A percentile compares a stretch with the other conserved stretches of the same genome.
Conservation (phyloP, 306 rosid genomes). For the Styphnolobium japonicum region DNA sequence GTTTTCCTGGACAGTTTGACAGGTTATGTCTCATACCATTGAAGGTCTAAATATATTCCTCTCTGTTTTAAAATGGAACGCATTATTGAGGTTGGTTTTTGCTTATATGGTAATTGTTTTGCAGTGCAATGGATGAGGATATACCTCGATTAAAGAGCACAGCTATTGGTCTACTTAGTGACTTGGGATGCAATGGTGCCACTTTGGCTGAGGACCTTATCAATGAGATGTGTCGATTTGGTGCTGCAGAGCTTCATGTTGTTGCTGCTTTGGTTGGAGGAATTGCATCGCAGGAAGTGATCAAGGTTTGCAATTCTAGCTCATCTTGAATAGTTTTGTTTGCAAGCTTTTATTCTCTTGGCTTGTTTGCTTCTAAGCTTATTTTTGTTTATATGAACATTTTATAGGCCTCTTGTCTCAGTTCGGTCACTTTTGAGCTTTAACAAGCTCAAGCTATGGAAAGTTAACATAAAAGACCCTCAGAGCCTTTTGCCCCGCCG, state of each 20-base stretch:
- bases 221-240: conserved; percentile 96
- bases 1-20: conserved; percentile 91
- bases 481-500: not conserved
- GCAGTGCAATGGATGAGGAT: conserved; percentile 92
- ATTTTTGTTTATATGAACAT: not conserved
- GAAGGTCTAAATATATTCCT: not conserved
- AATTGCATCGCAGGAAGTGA: conserved; percentile 93
- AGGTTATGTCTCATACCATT: conserved; percentile 48
- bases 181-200: conserved; percentile 88
- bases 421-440: conserved; percentile 5
- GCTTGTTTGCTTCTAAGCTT: not conserved
- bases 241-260: conserved; percentile 91
- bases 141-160: conserved; percentile 87
- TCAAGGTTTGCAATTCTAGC: conserved; percentile 61
- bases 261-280: conserved; percentile 97
- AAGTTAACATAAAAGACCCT: not conserved
- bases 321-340: not conserved
- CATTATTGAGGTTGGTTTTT: conserved; percentile 1
- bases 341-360: conserved; percentile 3
- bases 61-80: not conserved
- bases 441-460: not conserved
- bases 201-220: conserved; percentile 89
- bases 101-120: conserved; percentile 23
- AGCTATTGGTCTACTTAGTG: conserved; percentile 69
- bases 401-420: not conserved